A percentile compares a stretch with the other conserved stretches of the same genome.
phyloP scores from a whole-genome alignment of 2,329 filamentous ascomycete species.

The Nemania sp. region DNA sequence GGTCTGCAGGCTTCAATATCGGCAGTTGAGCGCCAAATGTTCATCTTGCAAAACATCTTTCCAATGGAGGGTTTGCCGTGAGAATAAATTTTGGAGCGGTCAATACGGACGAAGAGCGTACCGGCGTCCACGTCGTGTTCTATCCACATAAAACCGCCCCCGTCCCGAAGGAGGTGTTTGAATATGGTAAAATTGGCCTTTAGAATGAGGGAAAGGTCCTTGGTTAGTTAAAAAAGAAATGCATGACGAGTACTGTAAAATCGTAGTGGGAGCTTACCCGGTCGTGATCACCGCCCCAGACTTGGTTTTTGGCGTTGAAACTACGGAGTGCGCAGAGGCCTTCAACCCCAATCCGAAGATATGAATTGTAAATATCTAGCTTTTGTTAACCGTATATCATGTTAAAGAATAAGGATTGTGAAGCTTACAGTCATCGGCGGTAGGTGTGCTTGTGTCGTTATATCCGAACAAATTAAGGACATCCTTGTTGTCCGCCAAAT shows the following conservation, averaged over 20 bases:
- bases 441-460: slow-evolving; percentile 43
- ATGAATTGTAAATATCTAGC: slow-evolving; percentile 31
- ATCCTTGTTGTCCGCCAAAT: slow-evolving; percentile 52
- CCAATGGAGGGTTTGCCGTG: not conserved
- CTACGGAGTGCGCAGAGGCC: slow-evolving; percentile 47
- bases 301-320: slow-evolving; percentile 45
- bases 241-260: not conserved
- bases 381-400: no score
- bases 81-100: not conserved
- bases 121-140: not conserved
- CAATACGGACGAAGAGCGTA: not conserved
- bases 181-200: slow-evolving; percentile 68
- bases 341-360: slow-evolving; percentile 48
- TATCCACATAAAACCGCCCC: slow-evolving; percentile 60
- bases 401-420: slow-evolving; percentile 7
- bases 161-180: slow-evolving; percentile 65
- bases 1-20: no score
- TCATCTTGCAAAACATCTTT: no score
- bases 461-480: slow-evolving; percentile 53
- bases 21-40: no score
- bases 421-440: slow-evolving; percentile 50
- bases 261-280: slow-evolving; percentile 28
- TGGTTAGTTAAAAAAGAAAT: no score
- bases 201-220: not conserved
- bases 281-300: slow-evolving; percentile 52